Base-by-base conservation (phyloP, 177 flowering plant species). In the Vitis hybrid region DNA sequence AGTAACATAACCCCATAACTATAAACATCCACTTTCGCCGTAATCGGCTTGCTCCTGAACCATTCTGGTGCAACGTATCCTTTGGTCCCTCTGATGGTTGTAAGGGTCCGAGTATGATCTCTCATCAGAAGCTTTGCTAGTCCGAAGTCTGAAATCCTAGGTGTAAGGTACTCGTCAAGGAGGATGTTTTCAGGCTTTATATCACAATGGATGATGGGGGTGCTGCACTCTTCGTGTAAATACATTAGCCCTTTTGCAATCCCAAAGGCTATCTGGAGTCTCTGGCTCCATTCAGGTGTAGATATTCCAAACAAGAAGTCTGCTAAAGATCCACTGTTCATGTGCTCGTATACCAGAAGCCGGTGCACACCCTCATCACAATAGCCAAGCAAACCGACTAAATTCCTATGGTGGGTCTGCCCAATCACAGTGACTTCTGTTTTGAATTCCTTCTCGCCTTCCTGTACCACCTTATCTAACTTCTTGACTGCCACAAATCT, bases 401-500 rank as follows among this genome's bases (percentile, higher is more conserved):
- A 18, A 18, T 18, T 18, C 18, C 18, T 18, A 18, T 18, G 18
- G 18, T 18, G 18, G 18, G 18, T 18, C 18, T 0, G 18, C 18
- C 18, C 18, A 18, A 18, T 18, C 18, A 18, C 18, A 18, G 18
- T 18, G 18, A 18, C 18, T 18, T 78, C 80, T 19, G 75, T 57
- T 59, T 62, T 51, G 22, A 78, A 78, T 48, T 78, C 80, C 48
- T 68, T 68, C 39, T 74, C 69, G 7, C 61, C 66, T 10, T 70
- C 77, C 51, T 56, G 58, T 12, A n/a, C 64, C n/a, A 73, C 29
- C 14, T 55, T 73, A 7, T 62, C 65, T 19, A 77, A 29, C 53
- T 74, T 77, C 62, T 77, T 74, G 51, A 74, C 75, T 0, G 80
- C 77, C 4, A 78, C 63, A 13, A 45, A 49, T 10, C 22, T 56